Conservation (phyloP, 2,329 filamentous ascomycete species). For the Onygenales sp. region DNA sequence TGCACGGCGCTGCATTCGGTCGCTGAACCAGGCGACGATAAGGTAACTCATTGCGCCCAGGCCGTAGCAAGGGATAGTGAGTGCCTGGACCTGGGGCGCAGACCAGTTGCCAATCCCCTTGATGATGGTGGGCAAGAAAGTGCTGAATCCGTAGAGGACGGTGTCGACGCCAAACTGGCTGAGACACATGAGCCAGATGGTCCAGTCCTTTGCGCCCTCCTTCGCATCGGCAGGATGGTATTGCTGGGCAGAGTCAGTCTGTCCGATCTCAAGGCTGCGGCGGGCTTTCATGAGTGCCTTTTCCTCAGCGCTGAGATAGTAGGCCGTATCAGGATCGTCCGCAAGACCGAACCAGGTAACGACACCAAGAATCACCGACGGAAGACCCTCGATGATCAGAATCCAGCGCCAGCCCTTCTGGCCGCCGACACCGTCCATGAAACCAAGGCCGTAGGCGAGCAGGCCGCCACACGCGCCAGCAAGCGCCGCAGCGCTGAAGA, state of each 20-base stretch:
- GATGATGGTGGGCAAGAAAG: conserved; percentile 73
- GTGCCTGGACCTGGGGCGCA: conserved; percentile 57
- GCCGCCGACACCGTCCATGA: conserved; percentile 58
- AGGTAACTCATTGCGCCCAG: conserved; percentile 63
- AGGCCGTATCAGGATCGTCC: conserved; percentile 56
- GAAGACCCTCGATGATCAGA: conserved; percentile 51
- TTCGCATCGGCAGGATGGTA: conserved; percentile 56
- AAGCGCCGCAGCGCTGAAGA: conserved; percentile 56
- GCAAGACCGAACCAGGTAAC: conserved; percentile 51
- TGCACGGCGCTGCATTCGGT: conserved; percentile 56
- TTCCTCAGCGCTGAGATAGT: conserved; percentile 51
- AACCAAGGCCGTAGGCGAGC: conserved; percentile 62
- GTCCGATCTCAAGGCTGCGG: conserved; percentile 42
- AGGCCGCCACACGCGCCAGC: conserved; percentile 65
- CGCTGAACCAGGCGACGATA: conserved; percentile 55
- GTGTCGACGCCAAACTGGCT: conserved; percentile 66
- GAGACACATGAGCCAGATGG: conserved; percentile 59
- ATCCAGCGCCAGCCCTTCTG: conserved; percentile 64
- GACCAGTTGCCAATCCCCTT: conserved; percentile 56
- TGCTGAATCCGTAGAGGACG: conserved; percentile 70
- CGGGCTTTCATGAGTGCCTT: conserved; percentile 46
- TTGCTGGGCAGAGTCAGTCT: conserved; percentile 40
- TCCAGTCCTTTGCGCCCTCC: conserved; percentile 64
- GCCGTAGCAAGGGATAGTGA: conserved; percentile 71
- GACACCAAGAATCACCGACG: conserved; percentile 47